These are phyloP conservation scores for Thraustochytrium sp. DNA, from an alignment of 352 stramenopile genomes.

Conservation along the genomic window DNA sequence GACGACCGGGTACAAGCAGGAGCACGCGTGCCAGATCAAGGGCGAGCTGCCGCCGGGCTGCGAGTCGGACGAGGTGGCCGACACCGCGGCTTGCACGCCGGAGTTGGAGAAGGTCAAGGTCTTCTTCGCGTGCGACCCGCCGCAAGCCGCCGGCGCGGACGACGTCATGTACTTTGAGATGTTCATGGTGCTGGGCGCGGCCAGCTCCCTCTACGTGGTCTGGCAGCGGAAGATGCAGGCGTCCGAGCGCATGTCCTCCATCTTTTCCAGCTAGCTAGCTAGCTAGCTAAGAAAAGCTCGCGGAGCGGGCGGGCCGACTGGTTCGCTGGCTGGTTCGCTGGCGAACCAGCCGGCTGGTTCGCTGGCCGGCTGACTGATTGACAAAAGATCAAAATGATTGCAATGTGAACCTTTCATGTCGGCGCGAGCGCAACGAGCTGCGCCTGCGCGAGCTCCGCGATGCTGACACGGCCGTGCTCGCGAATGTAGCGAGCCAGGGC, in stretches of 20 bases:
- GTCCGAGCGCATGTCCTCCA: slow-evolving; percentile 15
- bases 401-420: no score
- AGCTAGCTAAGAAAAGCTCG: neutral
- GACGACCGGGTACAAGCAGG: slow-evolving; percentile 17
- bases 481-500: neutral
- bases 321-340: neutral
- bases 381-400: no score
- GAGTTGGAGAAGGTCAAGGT: neutral
- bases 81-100: neutral
- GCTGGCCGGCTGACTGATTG: neutral
- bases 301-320: neutral
- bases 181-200: slow-evolving; percentile 16
- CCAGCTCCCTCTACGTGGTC: neutral
- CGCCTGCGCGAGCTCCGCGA: neutral
- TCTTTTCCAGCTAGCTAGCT: neutral
- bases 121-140: neutral
- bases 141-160: neutral
- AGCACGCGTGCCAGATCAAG: neutral
- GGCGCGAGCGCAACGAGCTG: neutral
- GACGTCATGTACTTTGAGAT: slow-evolving; percentile 35
- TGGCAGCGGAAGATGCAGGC: slow-evolving; percentile 42
- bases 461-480: slow-evolving; percentile 1
- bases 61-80: no score
- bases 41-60: neutral
- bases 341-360: neutral